Evolutionary conservation across 2,329 filamentous ascomycete genomes (phyloP), one percentile per base, ranked within the genome.

Genomic region (Coniochaeta pulveracea): DNA sequence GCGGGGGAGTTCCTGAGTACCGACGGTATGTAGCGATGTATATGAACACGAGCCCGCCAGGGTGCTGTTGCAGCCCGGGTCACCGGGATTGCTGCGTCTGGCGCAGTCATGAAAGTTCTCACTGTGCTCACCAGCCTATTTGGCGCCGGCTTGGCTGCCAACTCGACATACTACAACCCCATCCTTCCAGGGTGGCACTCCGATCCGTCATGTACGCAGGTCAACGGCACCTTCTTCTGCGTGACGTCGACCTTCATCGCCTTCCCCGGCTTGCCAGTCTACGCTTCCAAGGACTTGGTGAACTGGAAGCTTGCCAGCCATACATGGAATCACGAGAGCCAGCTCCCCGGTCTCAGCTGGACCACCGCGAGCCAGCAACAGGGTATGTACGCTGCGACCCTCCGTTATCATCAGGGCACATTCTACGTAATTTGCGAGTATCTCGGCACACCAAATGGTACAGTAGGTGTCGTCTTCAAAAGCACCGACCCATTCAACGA

Each of bases 231-330:
- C 5, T 69, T 67, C 43, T 69, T 65, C 46, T 69, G 64, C 40
- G 62, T 58, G 3, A 64, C 63, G 0, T 70, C 66, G 0, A 68
- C 62, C 2, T 73, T 72, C 41, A 61, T 64, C 34, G 53, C 57
- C 1, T 72, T 70, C 40, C 67, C 68, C 0, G 67, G 66, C 1
- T 49, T 71, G 5, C 66, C 67, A 0, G 58, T 73, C 14, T 63
- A 71, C 42, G 63, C 64, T 2, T 68, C 61, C n/a, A 59, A 56
- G 34, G 66, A 72, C 42, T 45, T 74, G 12, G 41, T 55, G 11
- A 60, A 62, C 34, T 73, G 66, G 66, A 64, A 60, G 36, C 53
- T 55, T 6, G 44, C 51, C 33, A 55, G 56, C 34, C 57, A 63
- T 24, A 59, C 52, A 4, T 56, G 57, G 43, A 58, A 48, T 32